A percentile compares a stretch with the other conserved stretches of the same genome.
Conservation (phyloP, 371 early-diverging fungal species). For the Mucor irregularis region DNA sequence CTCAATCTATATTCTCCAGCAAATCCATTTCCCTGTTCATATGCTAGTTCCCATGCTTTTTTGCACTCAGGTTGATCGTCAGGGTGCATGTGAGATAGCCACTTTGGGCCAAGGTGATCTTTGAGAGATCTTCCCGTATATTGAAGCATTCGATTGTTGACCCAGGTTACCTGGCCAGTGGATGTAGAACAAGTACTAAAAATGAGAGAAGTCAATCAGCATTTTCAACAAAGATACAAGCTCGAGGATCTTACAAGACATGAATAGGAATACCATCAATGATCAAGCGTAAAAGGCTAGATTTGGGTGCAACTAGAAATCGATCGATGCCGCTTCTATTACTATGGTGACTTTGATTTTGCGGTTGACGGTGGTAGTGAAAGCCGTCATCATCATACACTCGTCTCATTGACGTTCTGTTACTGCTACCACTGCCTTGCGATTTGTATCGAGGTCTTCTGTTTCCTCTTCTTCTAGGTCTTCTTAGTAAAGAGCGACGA, state of each 20-base stretch:
- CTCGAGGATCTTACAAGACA: conserved; percentile 56
- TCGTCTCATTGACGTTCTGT: not conserved
- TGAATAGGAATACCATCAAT: conserved; percentile 67
- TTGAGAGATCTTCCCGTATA: conserved; percentile 51
- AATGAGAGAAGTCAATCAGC: not conserved
- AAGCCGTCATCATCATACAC: conserved; percentile 23
- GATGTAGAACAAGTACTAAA: conserved; percentile 56
- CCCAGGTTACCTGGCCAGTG: conserved; percentile 63
- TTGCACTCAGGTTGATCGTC: conserved; percentile 53
- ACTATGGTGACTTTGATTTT: not conserved
- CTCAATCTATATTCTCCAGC: conserved; percentile 61
- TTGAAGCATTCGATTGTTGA: conserved; percentile 61
- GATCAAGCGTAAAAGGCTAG: conserved; percentile 56
- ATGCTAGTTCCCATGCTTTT: conserved; percentile 55
- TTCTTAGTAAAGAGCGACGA: too few species aligned
- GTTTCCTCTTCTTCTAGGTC: too few species aligned
- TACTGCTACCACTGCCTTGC: not conserved
- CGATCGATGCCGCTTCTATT: conserved; percentile 26
- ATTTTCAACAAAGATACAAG: not conserved
- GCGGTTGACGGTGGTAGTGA: conserved; percentile 20
- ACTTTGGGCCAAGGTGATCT: conserved; percentile 56
- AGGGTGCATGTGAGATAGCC: conserved; percentile 59
- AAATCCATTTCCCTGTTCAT: conserved; percentile 59
- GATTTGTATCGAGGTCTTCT: conserved; percentile 3
- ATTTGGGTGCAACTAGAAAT: conserved; percentile 49